These are phyloP conservation scores for Blastosporella zonata DNA, from an alignment of 1,284 basidiomycete genomes.

Conservation along the genomic window DNA sequence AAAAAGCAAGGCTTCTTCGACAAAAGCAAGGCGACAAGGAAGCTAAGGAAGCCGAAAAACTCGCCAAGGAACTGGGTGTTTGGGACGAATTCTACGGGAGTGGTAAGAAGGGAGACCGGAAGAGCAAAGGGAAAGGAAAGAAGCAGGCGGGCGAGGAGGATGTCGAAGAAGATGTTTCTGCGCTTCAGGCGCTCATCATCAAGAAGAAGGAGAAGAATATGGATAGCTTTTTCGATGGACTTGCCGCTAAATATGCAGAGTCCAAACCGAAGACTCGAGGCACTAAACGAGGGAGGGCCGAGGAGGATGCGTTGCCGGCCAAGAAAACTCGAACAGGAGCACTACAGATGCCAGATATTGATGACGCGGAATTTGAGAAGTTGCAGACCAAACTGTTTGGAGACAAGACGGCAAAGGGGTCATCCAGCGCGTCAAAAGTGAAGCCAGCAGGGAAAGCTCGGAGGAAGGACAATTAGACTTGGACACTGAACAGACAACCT, in stretches of 20 bases:
- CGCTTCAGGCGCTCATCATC: conserved; percentile 80
- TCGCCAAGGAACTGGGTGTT: conserved; percentile 87
- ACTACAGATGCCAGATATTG: conserved; percentile 51
- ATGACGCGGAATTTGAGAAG: conserved; percentile 67
- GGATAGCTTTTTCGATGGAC: conserved; percentile 69
- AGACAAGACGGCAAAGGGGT: conserved; percentile 32
- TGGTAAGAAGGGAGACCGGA: conserved; percentile 67
- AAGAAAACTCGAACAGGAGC: conserved; percentile 42
- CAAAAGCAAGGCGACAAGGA: conserved; percentile 76
- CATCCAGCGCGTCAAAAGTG: conserved; percentile 25
- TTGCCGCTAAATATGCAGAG: conserved; percentile 82
- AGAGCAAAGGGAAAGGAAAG: conserved; percentile 56
- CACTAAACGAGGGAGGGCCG: conserved; percentile 52
- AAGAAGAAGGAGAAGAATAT: conserved; percentile 68
- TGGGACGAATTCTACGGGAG: conserved; percentile 94
- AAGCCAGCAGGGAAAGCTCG: conserved; percentile 28
- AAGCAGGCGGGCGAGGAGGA: conserved; percentile 42
- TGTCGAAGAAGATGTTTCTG: conserved; percentile 62
- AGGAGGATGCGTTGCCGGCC: conserved; percentile 31
- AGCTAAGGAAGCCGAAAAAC: conserved; percentile 80
- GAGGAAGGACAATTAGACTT: conserved; percentile 17
- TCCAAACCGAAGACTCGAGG: conserved; percentile 37
- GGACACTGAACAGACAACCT: neutral
- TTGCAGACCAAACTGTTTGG: conserved; percentile 60
- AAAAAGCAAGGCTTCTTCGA: conserved; percentile 71